Evolutionary conservation across 164 flowering plant genomes (phyloP), one percentile per base, ranked within the genome.

Genomic region (Paratinospora sagittata): DNA sequence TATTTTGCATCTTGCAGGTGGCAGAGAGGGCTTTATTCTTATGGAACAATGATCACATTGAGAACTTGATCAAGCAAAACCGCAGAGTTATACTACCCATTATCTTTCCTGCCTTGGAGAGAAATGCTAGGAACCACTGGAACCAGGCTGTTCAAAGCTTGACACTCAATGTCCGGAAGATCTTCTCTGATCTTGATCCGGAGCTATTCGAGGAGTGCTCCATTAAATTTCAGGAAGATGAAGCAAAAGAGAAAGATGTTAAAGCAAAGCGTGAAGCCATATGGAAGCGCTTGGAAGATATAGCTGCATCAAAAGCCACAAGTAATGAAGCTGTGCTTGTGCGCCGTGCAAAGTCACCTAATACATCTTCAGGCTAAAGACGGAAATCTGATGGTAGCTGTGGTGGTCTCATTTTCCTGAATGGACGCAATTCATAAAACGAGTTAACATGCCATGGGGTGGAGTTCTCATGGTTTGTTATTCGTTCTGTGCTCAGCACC

Each of bases 1-100:
- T 6, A 19, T 55, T n/a, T 55, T 55, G 61, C 21, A 8, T 55
- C 61, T 62, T 72, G 52, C 78, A 88, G 96, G 96, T 90, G 67
- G 96, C 91, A 10, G 92, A 90, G 76, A 81, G 89, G 80, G 82
- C 95, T 62, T 76, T 90, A 70, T 88, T 84, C 73, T 77, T 90
- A 70, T 90, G 92, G 95, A 90, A 84, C 81, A 90, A 87, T 66
- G 90, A 85, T 76, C 89, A 87, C 76, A 82, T 90, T 10, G 89
- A 83, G 72, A 85, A 75, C 82, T 78, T 90, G 71, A 84, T 90
- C 47, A 84, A 72, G 74, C 90, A 89, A 76, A 89, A 89, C 67
- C 85, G 83, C 17, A 79, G 79, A 58, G 83, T 84, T 14, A 81
- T 90, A 71, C 77, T 90, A 69, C 96, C 96, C n/a, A 81, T 90